Base-by-base conservation (phyloP, 495 filamentous ascomycete genomes). In the Lindgomyces ingoldianus region DNA sequence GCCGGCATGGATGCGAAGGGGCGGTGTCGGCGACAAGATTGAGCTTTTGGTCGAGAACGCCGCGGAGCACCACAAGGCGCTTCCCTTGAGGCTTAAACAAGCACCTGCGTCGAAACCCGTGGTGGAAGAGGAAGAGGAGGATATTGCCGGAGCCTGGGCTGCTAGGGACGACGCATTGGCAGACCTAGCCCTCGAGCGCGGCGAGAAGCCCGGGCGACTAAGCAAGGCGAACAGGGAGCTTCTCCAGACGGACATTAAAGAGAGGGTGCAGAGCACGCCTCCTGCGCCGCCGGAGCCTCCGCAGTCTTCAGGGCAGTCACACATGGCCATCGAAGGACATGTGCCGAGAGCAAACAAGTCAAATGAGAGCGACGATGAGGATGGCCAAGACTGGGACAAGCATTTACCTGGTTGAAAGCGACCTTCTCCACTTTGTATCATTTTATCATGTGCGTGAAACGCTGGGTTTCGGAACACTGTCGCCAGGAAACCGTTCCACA, bases 1-100 rank as follows among this genome's bases (percentile, higher is more conserved):
- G 61, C 89, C 90, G 0, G 87, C 88, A 8, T 94, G 90, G 89
- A 82, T 87, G 70, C 81, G 91, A 42, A 33, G 52, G 46, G 59
- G 55, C 18, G 70, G 62, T 12, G 22, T 45, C 39, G 62, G 45
- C 18, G 49, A 64, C 18, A 57, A 67, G 36, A 69, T 75, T 16
- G 60, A 62, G 52, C 26, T 76, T n/a, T 58, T 68, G 63, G 67
- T 72, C 30, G 72, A 74, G 24, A 65, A 72, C 33, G 42, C 66
- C 18, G 48, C 52, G 51, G 60, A 68, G 16, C 63, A 59, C 27
- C 52, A 60, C n/a, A 57, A 47, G 18, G 56, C 56, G 21, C 51
- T 67, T 4, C 64, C 64, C 2, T 44, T 71, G 21, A 53, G 60
- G 22, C 60, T 57, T 10, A 71, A 67, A 41, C 58, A 58, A 18